Conservation (phyloP, 768 basidiomycete genomes). For the Psilocybe subaeruginosa region DNA sequence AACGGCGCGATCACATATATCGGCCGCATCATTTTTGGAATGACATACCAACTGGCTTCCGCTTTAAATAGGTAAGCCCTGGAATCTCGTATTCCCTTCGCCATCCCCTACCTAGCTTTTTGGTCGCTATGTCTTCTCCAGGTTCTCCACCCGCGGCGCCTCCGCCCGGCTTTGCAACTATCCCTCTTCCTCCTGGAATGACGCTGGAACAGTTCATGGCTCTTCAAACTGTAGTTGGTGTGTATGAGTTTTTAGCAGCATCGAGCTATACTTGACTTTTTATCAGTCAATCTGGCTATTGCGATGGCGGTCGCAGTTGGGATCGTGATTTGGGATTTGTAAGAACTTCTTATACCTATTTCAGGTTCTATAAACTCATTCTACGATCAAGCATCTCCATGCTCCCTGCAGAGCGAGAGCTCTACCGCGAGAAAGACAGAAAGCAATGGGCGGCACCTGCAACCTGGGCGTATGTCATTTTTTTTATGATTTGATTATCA, state of each 20-base stretch:
- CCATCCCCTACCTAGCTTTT: neutral
- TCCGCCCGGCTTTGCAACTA: neutral
- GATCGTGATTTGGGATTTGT: conserved; percentile 3
- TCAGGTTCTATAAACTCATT: neutral
- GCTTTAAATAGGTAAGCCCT: neutral
- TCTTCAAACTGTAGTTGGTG: neutral
- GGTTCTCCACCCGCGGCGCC: neutral
- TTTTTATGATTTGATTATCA: neutral
- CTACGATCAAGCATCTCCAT: neutral
- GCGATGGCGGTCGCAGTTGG: conserved; percentile 1
- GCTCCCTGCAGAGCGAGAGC: neutral
- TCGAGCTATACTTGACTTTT: neutral
- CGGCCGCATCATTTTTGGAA: neutral
- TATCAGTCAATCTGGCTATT: neutral
- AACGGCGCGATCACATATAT: neutral
- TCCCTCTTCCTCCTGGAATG: neutral
- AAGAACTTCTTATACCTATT: neutral
- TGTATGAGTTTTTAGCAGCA: neutral
- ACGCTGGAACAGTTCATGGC: neutral
- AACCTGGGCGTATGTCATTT: neutral
- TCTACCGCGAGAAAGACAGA: neutral
- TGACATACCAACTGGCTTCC: neutral
- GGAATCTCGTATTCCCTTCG: neutral
- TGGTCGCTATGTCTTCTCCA: neutral
- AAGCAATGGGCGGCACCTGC: neutral